Percentiles rank a stretch among this genome's conserved stretches.
These are phyloP conservation scores for Kodamaea kaohsiungensis DNA, from an alignment of 805 yeast genomes.

Conservation along the genomic window DNA sequence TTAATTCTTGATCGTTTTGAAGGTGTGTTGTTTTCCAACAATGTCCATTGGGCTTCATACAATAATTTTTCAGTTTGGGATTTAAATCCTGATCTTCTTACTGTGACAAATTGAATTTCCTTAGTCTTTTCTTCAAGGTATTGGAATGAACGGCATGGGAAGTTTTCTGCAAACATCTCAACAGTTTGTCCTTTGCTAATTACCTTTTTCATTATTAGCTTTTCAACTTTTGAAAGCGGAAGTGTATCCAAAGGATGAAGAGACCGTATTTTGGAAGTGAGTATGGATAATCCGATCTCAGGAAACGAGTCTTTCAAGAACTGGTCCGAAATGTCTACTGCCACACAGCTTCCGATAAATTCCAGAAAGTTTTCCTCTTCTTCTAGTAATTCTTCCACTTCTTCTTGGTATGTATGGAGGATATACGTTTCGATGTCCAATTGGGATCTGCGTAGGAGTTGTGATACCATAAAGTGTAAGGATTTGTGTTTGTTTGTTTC, in stretches of 20 bases:
- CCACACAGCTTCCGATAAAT: constrained; percentile 13
- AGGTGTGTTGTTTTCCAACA: constrained; percentile 9
- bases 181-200: neutral
- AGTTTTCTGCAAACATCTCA: constrained; percentile 1
- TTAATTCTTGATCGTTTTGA: constrained; percentile 6
- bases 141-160: constrained; percentile 26
- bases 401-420: neutral
- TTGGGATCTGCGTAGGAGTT: constrained; percentile 2
- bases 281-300: constrained; percentile 5
- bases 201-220: neutral
- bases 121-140: constrained; percentile 23
- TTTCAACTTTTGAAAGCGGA: constrained; percentile 29
- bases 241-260: neutral
- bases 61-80: constrained; percentile 20
- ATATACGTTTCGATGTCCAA: neutral
- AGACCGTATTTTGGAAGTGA: constrained; percentile 1
- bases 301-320: constrained; percentile 17
- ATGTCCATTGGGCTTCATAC: constrained; percentile 43
- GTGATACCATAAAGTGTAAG: neutral
- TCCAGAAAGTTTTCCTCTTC: constrained; percentile 8
- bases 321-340: constrained; percentile 18
- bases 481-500: neutral
- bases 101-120: constrained; percentile 25
- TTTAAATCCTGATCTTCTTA: constrained; percentile 24
- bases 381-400: constrained; percentile 1